These are phyloP conservation scores for Aristolochia contorta DNA, from an alignment of 164 flowering plant species.

Conservation along the genomic window DNA sequence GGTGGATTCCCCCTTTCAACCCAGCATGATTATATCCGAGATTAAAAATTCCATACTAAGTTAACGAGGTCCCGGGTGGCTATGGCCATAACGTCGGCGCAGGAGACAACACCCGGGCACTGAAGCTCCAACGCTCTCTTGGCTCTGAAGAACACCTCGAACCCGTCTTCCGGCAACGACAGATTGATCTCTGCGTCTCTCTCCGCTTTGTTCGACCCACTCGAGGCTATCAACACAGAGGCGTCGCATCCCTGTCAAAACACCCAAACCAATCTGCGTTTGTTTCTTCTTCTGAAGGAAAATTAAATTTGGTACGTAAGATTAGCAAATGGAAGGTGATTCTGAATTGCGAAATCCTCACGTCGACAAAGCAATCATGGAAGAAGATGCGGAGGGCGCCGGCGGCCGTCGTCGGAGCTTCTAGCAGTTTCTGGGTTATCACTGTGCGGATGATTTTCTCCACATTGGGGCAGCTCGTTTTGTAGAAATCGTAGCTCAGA, in stretches of 20 bases:
- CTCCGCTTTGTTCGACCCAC: constrained; percentile 42
- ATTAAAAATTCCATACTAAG: too few relatives aligned
- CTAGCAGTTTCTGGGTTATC: constrained; percentile 12
- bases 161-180: constrained; percentile 82
- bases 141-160: constrained; percentile 53
- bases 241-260: constrained; percentile 52
- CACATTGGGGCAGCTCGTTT: constrained; percentile 16
- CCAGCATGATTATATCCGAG: too few relatives aligned
- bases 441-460: constrained; percentile 18
- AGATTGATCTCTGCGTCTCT: constrained; percentile 67
- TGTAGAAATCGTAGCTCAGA: constrained; percentile 15
- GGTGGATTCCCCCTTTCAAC: too few relatives aligned
- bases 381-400: constrained; percentile 21
- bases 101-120: constrained; percentile 71
- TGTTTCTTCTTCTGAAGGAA: too few relatives aligned
- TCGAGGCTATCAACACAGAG: constrained; percentile 56
- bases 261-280: too few relatives aligned
- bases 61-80: constrained; percentile 56
- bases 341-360: background rate
- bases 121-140: constrained; percentile 66
- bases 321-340: too few relatives aligned
- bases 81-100: constrained; percentile 70
- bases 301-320: too few relatives aligned
- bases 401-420: constrained; percentile 16
- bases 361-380: constrained; percentile 23